These are phyloP conservation scores for Blumeria graminis DNA, from an alignment of 2,329 filamentous ascomycete genomes.

Conservation along the genomic window DNA sequence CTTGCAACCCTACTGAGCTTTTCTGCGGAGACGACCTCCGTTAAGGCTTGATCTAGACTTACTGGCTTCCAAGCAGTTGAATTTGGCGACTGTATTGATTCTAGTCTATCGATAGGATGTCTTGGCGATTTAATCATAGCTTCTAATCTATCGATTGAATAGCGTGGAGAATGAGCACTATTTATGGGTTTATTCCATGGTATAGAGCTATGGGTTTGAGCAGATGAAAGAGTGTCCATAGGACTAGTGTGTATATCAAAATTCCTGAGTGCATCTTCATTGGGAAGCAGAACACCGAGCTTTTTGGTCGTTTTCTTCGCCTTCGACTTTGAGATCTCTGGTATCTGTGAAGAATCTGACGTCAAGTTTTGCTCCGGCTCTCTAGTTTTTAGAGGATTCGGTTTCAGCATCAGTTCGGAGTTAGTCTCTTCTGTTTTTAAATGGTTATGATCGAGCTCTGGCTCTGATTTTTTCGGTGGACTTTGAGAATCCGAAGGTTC, in stretches of 20 bases:
- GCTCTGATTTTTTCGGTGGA: too few species aligned
- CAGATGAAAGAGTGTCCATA: constrained; percentile 4
- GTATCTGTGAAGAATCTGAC: not conserved
- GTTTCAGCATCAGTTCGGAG: too few species aligned
- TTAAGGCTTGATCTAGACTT: constrained; percentile 8
- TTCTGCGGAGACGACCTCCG: constrained; percentile 8
- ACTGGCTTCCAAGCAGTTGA: constrained; percentile 13
- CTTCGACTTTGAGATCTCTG: not conserved
- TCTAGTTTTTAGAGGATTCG: not conserved
- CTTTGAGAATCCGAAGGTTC: too few species aligned
- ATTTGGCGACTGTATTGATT: constrained; percentile 10
- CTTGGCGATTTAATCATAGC: constrained; percentile 4
- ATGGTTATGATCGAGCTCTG: too few species aligned
- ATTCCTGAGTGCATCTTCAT: constrained; percentile 3
- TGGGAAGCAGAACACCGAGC: constrained; percentile 4
- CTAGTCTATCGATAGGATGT: constrained; percentile 5
- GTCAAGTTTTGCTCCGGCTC: not conserved
- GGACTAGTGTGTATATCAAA: constrained; percentile 2
- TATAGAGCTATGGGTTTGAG: constrained; percentile 13
- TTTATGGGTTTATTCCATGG: constrained; percentile 9
- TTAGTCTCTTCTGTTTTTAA: too few species aligned
- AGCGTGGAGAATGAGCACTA: not conserved
- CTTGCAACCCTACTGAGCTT: constrained; percentile 12
- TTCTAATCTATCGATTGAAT: constrained; percentile 6
- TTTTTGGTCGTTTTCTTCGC: constrained; percentile 1